Evolutionary conservation across 257 asterid genomes (phyloP), one percentile per base, ranked within the genome.

Genomic region (Gentiana macrophylla): DNA sequence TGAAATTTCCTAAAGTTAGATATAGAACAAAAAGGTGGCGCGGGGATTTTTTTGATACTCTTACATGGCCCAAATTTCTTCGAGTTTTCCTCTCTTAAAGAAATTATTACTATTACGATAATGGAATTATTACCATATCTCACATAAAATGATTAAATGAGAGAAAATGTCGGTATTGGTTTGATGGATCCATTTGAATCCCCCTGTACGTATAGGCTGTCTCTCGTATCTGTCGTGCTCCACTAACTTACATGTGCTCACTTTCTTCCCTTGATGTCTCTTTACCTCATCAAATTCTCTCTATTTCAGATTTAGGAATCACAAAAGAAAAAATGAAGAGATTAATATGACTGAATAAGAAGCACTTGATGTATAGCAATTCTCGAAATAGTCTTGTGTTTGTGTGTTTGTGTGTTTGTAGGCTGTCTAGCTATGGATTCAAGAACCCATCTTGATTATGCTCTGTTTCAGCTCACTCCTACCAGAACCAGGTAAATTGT

Each of bases 391-490:
- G 12, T 32, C 32, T 35, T 55, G 38, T 35, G 52, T 67, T 32
- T 48, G 55, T 63, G 33, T 59, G 37, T 35, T 36, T 57, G 52
- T 43, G 10, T 65, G 15, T 56, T 36, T 50, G 52, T 49, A 38
- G 33, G 9, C 33, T 45, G 61, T 46, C 5, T 38, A 37, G 38
- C 38, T 54, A 87, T 87, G 91, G 96, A 87, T 59, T 70, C 92
- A 1, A 74, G 72, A 37, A 70, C 77, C 48, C 69, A 50, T 62
- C 81, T 87, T 37, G 96, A 82, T 66, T 73, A 80, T 71, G 94
- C 78, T 66, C 74, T 78, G 80, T 87, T 87, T 71, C 94, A 80
- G 45, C 69, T 87, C 15, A 87, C 96, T 6, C 96, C 96, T 32
- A 87, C 96, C 6, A 74, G 96, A 73, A 87, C 94, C 44, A 82